Percentiles rank a stretch among this genome's conserved stretches.
phyloP scores from a whole-genome alignment of 768 basidiomycete species.

The Lactarius sp. region DNA sequence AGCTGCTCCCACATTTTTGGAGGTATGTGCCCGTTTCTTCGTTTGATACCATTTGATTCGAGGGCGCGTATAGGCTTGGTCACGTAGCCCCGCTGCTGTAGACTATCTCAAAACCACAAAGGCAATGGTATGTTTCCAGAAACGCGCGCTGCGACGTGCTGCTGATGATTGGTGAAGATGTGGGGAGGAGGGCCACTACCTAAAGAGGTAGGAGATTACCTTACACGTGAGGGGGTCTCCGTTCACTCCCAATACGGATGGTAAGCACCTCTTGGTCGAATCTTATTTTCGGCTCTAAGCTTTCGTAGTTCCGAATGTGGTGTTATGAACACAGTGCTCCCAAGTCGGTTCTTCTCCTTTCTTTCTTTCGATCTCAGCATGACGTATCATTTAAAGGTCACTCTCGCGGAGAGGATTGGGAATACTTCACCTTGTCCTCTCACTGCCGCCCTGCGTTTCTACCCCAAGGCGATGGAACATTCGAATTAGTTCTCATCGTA shows the following conservation, averaged over 20 bases:
- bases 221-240: slow-evolving; percentile 27
- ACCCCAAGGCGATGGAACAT: slow-evolving; percentile 26
- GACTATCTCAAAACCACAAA: slow-evolving; percentile 26
- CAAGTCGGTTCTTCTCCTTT: slow-evolving; percentile 17
- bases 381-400: neutral
- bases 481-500: slow-evolving; percentile 27
- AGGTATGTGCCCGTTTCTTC: slow-evolving; percentile 26
- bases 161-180: slow-evolving; percentile 25
- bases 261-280: slow-evolving; percentile 12
- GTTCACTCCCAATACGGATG: slow-evolving; percentile 27
- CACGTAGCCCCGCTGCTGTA: slow-evolving; percentile 24
- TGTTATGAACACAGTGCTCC: slow-evolving; percentile 26
- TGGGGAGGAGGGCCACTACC: slow-evolving; percentile 32
- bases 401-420: slow-evolving; percentile 28
- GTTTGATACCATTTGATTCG: neutral
- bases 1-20: slow-evolving; percentile 34
- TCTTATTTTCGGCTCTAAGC: neutral
- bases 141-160: neutral
- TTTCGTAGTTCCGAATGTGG: slow-evolving; percentile 25
- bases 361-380: neutral
- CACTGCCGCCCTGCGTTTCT: slow-evolving; percentile 25
- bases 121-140: slow-evolving; percentile 25
- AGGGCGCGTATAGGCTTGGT: slow-evolving; percentile 26
- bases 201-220: slow-evolving; percentile 28
- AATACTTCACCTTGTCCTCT: slow-evolving; percentile 25